A percentile compares a stretch with the other conserved stretches of the same genome.
Evolutionary conservation across 352 stramenopile genomes (phyloP).

Genomic region (Phytophthora melonis): DNA sequence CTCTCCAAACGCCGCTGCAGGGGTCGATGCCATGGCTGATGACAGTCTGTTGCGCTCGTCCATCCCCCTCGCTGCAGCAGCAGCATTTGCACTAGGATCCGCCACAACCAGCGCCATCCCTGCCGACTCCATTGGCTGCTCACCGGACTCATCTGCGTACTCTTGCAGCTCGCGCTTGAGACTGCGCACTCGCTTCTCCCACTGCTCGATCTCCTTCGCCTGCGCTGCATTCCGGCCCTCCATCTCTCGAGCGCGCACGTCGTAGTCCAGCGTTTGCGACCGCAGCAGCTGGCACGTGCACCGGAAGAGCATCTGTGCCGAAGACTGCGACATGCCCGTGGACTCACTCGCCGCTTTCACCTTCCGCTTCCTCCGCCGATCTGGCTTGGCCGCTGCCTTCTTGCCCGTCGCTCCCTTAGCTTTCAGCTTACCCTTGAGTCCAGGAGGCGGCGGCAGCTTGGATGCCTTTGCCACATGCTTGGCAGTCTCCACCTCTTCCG

Average conservation of each 20-base stretch:
- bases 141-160: conserved; percentile 33
- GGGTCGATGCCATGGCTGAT: neutral
- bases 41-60: conserved; percentile 6
- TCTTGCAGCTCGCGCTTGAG: conserved; percentile 42
- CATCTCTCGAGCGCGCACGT: conserved; percentile 53
- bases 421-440: conserved; percentile 1
- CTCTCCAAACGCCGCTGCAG: neutral
- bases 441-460: neutral
- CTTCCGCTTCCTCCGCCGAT: conserved; percentile 35
- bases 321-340: conserved; percentile 28
- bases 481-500: neutral
- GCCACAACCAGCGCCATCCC: conserved; percentile 13
- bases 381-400: conserved; percentile 24
- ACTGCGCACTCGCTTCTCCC: conserved; percentile 50
- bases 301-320: conserved; percentile 53
- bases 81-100: neutral
- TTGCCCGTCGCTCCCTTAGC: neutral
- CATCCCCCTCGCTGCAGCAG: neutral
- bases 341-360: conserved; percentile 2
- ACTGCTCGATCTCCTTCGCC: conserved; percentile 43
- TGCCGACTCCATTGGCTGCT: conserved; percentile 6
- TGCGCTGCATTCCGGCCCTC: conserved; percentile 49
- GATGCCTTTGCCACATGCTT: neutral
- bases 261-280: conserved; percentile 50
- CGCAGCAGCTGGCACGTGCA: conserved; percentile 51